Conservation (phyloP, 768 basidiomycete species). For the Mycena rebaudengoi region DNA sequence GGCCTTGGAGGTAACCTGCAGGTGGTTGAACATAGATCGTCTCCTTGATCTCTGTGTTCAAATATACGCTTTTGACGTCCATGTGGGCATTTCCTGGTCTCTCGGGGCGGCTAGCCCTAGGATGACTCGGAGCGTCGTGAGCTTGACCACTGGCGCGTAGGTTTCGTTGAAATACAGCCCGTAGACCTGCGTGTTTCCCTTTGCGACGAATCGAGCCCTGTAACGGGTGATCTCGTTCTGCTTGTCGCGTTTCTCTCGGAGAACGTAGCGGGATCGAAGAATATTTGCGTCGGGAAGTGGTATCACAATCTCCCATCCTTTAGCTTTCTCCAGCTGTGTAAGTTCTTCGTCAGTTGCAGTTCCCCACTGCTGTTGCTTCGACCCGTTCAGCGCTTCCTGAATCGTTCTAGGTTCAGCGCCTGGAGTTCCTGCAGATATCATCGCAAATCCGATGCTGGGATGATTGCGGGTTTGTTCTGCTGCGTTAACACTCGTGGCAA, state of each 20-base stretch:
- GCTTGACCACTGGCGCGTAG: conserved; percentile 20
- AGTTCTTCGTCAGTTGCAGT: no score
- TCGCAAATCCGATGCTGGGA: no score
- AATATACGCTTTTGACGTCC: conserved; percentile 28
- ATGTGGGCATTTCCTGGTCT: conserved; percentile 23
- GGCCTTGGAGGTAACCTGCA: no score
- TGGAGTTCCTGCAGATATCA: no score
- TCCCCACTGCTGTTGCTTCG: no score
- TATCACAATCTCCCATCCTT: neutral
- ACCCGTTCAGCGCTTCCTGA: no score
- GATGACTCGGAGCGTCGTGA: conserved; percentile 12
- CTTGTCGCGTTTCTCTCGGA: neutral
- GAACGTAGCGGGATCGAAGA: neutral
- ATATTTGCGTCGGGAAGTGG: neutral
- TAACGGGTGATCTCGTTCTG: neutral
- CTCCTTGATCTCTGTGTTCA: conserved; percentile 28
- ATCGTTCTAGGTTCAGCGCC: no score
- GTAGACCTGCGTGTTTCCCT: conserved; percentile 33
- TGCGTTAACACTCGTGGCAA: no score
- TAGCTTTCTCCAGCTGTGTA: no score
- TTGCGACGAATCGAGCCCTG: neutral
- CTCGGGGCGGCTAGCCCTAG: conserved; percentile 23
- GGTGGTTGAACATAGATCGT: conserved; percentile 30
- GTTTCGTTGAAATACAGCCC: conserved; percentile 38
- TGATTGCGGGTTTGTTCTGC: no score